These are phyloP conservation scores for Oleoguttula mirabilis DNA, from an alignment of 495 filamentous ascomycete genomes.

Conservation along the genomic window DNA sequence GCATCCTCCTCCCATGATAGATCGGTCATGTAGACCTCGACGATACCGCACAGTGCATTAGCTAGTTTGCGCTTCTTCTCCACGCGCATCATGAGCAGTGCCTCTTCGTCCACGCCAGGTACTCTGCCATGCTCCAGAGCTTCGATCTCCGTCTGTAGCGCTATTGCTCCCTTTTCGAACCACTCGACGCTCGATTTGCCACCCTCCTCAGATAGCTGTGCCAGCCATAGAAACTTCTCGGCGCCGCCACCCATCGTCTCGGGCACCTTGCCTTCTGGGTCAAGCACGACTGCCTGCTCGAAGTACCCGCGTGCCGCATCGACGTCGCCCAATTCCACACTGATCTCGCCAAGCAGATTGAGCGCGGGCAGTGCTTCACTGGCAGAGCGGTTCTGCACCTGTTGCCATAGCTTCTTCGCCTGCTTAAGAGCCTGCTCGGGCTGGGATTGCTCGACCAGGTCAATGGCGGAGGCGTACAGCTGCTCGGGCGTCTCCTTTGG, in stretches of 20 bases:
- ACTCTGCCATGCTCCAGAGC: constrained; percentile 25
- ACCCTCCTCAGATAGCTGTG: constrained; percentile 80
- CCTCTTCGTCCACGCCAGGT: constrained; percentile 31
- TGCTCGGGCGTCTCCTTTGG: constrained; percentile 33
- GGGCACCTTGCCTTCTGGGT: constrained; percentile 53
- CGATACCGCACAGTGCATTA: constrained; percentile 74
- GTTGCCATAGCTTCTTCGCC: constrained; percentile 49
- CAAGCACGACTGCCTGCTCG: constrained; percentile 53
- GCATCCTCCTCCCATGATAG: constrained; percentile 84
- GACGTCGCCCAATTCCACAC: constrained; percentile 71
- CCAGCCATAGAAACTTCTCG: constrained; percentile 92
- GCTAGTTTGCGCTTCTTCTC: constrained; percentile 71
- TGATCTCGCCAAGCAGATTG: constrained; percentile 70
- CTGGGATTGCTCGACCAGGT: constrained; percentile 58
- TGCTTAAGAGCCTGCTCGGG: constrained; percentile 53
- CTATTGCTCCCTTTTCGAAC: constrained; percentile 70
- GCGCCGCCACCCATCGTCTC: constrained; percentile 62
- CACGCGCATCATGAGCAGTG: constrained; percentile 34
- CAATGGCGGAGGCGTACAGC: constrained; percentile 56
- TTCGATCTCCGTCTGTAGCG: constrained; percentile 55
- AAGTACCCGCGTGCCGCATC: constrained; percentile 59
- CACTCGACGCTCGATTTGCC: constrained; percentile 72
- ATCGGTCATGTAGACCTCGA: constrained; percentile 98
- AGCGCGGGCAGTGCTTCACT: constrained; percentile 49
- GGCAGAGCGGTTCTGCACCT: constrained; percentile 33